Evolutionary conservation across 2,329 filamentous ascomycete genomes (phyloP), one percentile per base, ranked within the genome.

Genomic region (Penicillium hordei): DNA sequence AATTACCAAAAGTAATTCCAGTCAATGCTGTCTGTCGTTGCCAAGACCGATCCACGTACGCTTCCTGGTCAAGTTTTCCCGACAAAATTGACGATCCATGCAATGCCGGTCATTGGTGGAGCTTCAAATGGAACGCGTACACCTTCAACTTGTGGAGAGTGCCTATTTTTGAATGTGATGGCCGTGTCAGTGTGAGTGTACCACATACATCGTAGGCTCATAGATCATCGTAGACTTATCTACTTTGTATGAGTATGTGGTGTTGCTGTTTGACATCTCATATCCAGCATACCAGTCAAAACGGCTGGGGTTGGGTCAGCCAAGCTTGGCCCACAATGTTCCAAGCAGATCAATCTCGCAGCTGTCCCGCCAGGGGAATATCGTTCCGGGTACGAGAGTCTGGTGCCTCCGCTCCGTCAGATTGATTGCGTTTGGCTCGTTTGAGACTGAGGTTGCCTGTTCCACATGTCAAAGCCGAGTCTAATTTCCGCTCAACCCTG

Each of bases 11-110:
- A 25, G 21, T 25, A 25, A 15, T 51, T 48, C 54, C 55, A 55
- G 23, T 13, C 17, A 38, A 33, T 33, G 31, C 31, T 25, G 19
- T 40, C 19, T 13, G 15, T 15, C 40, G 53, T 42, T 64, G 67
- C 68, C 68, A 70, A 70, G 68, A 61, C 58, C 54, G 42, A 49
- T 51, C 60, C 56, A 54, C 60, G 59, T 62, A 60, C 36, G 33
- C 29, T 54, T n/a, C 40, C 43, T 54, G 44, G 21, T 42, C 57
- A 50, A 23, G 25, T 45, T 62, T 56, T 60, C 8, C 6, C 61
- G 48, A 58, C 59, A 58, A 50, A 36, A 55, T 48, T 19, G 58
- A 64, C 58, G 58, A 68, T 61, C 65, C 59, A 58, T 68, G 62
- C 65, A 29, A 36, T 23, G 39, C 19, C n/a, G 17, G 39, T 67